Conservation (phyloP, 1,284 basidiomycete species). For the Heterobasidion irregulare region DNA sequence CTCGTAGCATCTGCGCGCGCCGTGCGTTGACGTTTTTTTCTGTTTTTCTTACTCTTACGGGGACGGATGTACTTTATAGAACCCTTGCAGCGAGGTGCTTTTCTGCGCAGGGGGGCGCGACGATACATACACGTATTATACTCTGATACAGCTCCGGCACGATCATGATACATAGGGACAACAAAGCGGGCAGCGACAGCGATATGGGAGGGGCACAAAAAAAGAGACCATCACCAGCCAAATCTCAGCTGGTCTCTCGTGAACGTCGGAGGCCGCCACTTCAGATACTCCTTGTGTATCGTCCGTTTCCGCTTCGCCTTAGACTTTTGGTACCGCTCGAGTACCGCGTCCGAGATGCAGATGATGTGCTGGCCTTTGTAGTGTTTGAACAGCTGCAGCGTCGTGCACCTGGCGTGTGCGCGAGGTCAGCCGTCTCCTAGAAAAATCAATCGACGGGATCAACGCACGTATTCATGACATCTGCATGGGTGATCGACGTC, state of each 20-base stretch:
- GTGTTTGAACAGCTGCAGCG: slow-evolving; percentile 92
- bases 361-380: slow-evolving; percentile 95
- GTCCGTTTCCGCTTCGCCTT: slow-evolving; percentile 73
- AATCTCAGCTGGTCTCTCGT: slow-evolving; percentile 86
- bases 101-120: too few species aligned
- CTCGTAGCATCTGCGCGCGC: background rate
- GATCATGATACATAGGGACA: background rate
- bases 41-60: background rate
- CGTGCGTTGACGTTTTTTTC: background rate
- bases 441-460: slow-evolving; percentile 2
- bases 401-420: slow-evolving; percentile 64
- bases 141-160: too few species aligned
- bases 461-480: slow-evolving; percentile 96
- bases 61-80: background rate
- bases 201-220: background rate
- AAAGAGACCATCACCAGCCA: slow-evolving; percentile 50
- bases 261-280: slow-evolving; percentile 94
- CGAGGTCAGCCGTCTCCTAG: background rate
- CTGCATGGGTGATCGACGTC: slow-evolving; percentile 94
- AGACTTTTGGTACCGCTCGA: slow-evolving; percentile 86
- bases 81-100: too few species aligned
- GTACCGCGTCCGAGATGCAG: slow-evolving; percentile 83
- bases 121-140: too few species aligned
- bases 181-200: background rate
- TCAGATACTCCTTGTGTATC: slow-evolving; percentile 76